Percentiles rank a stretch among this genome's conserved stretches.
Conservation (phyloP, 2,329 filamentous ascomycete species). For the Lachnellula suecica region DNA sequence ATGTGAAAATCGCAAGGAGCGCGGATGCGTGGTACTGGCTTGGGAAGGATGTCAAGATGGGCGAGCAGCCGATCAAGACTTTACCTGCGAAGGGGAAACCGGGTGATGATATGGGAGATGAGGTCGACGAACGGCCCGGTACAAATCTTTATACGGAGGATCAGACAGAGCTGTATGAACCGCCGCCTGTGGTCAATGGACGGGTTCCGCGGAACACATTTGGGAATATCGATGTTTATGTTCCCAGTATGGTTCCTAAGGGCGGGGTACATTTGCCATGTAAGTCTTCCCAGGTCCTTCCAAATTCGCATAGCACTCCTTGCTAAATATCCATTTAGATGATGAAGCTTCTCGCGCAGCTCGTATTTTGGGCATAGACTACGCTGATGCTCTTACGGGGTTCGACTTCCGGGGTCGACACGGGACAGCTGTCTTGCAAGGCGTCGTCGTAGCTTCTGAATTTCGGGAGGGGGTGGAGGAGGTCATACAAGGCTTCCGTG, state of each 20-base stretch:
- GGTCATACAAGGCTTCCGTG: conserved; percentile 65
- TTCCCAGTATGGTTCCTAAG: conserved; percentile 83
- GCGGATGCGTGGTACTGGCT: conserved; percentile 89
- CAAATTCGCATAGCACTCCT: neutral
- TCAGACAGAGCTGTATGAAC: conserved; percentile 71
- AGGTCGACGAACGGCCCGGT: conserved; percentile 47
- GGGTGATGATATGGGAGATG: conserved; percentile 37
- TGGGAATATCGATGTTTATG: conserved; percentile 91
- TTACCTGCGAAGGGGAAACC: conserved; percentile 47
- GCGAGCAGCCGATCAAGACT: conserved; percentile 82
- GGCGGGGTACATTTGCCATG: conserved; percentile 75
- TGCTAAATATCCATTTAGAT: conserved; percentile 39
- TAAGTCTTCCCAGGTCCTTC: conserved; percentile 31
- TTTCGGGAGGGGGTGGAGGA: conserved; percentile 69
- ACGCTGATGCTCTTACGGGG: conserved; percentile 84
- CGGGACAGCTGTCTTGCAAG: conserved; percentile 79
- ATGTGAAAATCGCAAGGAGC: conserved; percentile 76
- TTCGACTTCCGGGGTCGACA: conserved; percentile 85
- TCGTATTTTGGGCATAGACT: conserved; percentile 75
- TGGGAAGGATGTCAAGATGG: conserved; percentile 74
- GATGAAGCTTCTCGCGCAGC: conserved; percentile 69
- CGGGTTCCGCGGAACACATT: conserved; percentile 86
- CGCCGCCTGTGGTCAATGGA: conserved; percentile 74
- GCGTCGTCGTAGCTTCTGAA: conserved; percentile 73
- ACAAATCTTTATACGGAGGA: conserved; percentile 60